phyloP scores from a whole-genome alignment of 495 filamentous ascomycete genomes.

The Schizothecium vesticola region DNA sequence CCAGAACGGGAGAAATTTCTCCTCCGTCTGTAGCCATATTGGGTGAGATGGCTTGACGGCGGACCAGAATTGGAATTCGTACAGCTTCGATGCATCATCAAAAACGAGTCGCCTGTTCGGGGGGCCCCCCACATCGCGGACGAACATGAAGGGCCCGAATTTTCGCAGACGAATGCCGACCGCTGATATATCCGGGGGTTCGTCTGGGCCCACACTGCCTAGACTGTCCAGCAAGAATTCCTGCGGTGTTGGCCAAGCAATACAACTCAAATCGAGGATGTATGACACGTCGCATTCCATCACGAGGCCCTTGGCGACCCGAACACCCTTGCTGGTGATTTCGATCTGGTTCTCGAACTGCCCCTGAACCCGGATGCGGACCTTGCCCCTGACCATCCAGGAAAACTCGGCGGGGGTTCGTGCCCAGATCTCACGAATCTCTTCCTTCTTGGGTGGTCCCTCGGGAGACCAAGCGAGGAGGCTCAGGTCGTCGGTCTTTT shows the following conservation, averaged over 20 bases:
- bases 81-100: too few relatives aligned
- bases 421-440: constrained; percentile 3
- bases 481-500: not conserved
- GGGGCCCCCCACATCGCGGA: not conserved
- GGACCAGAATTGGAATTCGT: too few relatives aligned
- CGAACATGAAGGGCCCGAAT: constrained; percentile 1
- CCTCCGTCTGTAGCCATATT: not conserved
- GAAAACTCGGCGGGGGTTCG: not conserved
- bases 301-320: not conserved
- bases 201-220: too few relatives aligned
- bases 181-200: too few relatives aligned
- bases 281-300: not conserved
- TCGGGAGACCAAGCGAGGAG: not conserved
- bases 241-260: not conserved
- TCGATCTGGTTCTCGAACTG: not conserved
- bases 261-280: not conserved
- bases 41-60: not conserved
- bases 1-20: not conserved
- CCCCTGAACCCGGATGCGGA: not conserved
- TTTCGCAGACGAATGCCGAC: constrained; percentile 3
- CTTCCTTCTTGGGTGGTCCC: not conserved
- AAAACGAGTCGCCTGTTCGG: not conserved
- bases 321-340: constrained; percentile 1
- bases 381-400: not conserved
- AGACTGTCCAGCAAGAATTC: too few relatives aligned